phyloP scores from a whole-genome alignment of 768 basidiomycete species.

The Leccinum rimulosum region DNA sequence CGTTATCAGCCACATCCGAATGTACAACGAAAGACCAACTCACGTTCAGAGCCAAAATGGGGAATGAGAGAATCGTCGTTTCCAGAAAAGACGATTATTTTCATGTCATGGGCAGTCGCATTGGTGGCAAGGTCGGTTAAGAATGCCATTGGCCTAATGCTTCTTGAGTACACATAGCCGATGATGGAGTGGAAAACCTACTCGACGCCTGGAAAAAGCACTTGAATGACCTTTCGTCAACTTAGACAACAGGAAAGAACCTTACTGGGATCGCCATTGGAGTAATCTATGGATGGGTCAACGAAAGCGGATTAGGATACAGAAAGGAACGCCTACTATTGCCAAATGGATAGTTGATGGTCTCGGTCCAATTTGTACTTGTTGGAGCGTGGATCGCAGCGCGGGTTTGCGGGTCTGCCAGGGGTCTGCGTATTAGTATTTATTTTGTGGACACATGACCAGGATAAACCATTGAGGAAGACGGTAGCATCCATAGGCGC shows the following conservation, averaged over 20 bases:
- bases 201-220: constrained; percentile 30
- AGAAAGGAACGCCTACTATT: constrained; percentile 21
- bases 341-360: constrained; percentile 37
- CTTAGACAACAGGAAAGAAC: not conserved
- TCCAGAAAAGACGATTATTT: constrained; percentile 61
- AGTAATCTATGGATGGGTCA: constrained; percentile 14
- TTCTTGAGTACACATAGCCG: constrained; percentile 8
- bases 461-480: constrained; percentile 61
- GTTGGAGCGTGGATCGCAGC: constrained; percentile 68
- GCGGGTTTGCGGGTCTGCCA: constrained; percentile 50
- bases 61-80: constrained; percentile 68
- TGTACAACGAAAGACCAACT: constrained; percentile 5
- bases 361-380: constrained; percentile 45
- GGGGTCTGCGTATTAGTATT: not conserved
- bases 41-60: constrained; percentile 64
- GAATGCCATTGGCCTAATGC: constrained; percentile 57
- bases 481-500: constrained; percentile 47
- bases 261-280: constrained; percentile 34
- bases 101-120: constrained; percentile 48
- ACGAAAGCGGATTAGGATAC: not conserved
- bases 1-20: constrained; percentile 3
- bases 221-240: not conserved
- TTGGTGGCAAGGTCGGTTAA: constrained; percentile 66
- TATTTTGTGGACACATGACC: not conserved
- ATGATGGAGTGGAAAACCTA: constrained; percentile 17